Evolutionary conservation across 2,329 filamentous ascomycete genomes (phyloP).

Genomic region (Verticillium nonalfalfae): DNA sequence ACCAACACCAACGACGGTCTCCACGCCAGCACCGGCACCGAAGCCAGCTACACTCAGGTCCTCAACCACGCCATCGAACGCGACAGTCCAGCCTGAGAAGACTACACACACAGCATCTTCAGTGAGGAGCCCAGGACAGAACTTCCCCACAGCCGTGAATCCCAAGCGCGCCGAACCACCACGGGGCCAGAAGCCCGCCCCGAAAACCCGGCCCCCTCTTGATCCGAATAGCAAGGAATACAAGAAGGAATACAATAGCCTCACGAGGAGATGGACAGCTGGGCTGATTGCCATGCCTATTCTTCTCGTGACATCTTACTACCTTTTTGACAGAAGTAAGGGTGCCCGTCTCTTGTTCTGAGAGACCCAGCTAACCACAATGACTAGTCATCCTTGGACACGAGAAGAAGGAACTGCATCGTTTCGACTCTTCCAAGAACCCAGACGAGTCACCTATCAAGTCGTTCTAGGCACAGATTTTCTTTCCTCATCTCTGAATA

Average conservation of each 20-base stretch:
- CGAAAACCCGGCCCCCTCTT: slow-evolving; percentile 12
- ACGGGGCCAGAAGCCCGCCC: not conserved
- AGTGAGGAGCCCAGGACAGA: not conserved
- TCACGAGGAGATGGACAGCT: slow-evolving; percentile 37
- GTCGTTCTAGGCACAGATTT: not conserved
- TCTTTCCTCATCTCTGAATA: not conserved
- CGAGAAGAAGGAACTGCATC: not conserved
- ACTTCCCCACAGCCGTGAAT: not conserved
- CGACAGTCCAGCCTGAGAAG: not conserved
- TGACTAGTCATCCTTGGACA: not conserved
- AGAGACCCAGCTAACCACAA: not conserved
- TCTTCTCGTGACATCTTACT: slow-evolving; percentile 48
- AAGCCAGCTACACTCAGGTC: not conserved
- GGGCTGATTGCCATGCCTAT: slow-evolving; percentile 48
- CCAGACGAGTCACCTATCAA: not conserved
- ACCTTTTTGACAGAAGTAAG: slow-evolving; percentile 44
- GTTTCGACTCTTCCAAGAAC: not conserved
- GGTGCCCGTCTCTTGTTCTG: slow-evolving; percentile 5
- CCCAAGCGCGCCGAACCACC: not conserved
- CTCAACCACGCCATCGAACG: not conserved
- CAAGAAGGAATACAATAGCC: slow-evolving; percentile 33
- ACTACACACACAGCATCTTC: not conserved
- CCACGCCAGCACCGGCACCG: not conserved
- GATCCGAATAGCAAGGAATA: slow-evolving; percentile 31
- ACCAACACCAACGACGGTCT: not conserved